Percentiles rank a stretch among this genome's conserved stretches.
Evolutionary conservation across 495 filamentous ascomycete genomes (phyloP).

Genomic region (Penicillium cinerascens): DNA sequence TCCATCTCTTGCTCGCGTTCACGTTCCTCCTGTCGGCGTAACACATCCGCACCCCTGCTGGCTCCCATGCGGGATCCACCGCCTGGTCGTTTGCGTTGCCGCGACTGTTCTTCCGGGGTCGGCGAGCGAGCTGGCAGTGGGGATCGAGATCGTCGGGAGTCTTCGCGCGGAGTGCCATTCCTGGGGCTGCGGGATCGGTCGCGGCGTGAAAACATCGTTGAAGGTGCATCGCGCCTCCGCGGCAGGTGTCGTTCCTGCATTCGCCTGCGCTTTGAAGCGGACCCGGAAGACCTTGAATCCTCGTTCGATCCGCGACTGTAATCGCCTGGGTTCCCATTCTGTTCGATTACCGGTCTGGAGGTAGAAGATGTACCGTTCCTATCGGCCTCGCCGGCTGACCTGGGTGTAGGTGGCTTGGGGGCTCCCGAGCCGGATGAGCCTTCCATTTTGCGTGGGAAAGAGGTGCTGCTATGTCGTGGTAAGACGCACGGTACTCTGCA

Average conservation of each 20-base stretch:
- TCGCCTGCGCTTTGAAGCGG: conserved; percentile 39
- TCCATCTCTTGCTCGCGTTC: conserved; percentile 57
- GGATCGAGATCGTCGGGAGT: conserved; percentile 34
- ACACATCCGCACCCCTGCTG: conserved; percentile 65
- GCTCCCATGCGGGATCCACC: conserved; percentile 72
- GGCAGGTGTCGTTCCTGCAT: conserved; percentile 44
- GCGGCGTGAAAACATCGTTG: conserved; percentile 43
- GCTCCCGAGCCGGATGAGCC: conserved; percentile 4
- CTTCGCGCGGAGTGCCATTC: conserved; percentile 20
- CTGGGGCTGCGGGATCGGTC: conserved; percentile 34
- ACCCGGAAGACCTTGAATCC: conserved; percentile 17
- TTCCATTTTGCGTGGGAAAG: conserved; percentile 8
- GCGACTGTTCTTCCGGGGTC: conserved; percentile 44
- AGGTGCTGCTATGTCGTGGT: background rate
- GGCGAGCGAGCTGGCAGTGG: conserved; percentile 38
- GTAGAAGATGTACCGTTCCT: conserved; percentile 9
- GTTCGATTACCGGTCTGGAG: conserved; percentile 3
- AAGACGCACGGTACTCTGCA: background rate
- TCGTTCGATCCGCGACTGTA: conserved; percentile 20
- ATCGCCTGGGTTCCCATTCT: conserved; percentile 19
- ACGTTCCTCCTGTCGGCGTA: conserved; percentile 61
- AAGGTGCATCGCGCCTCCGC: conserved; percentile 36
- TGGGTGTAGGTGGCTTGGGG: background rate
- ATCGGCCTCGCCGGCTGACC: background rate
- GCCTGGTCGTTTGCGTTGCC: conserved; percentile 83